phyloP scores from a whole-genome alignment of 306 rosid species.

The Macrotyloma uniflorum region DNA sequence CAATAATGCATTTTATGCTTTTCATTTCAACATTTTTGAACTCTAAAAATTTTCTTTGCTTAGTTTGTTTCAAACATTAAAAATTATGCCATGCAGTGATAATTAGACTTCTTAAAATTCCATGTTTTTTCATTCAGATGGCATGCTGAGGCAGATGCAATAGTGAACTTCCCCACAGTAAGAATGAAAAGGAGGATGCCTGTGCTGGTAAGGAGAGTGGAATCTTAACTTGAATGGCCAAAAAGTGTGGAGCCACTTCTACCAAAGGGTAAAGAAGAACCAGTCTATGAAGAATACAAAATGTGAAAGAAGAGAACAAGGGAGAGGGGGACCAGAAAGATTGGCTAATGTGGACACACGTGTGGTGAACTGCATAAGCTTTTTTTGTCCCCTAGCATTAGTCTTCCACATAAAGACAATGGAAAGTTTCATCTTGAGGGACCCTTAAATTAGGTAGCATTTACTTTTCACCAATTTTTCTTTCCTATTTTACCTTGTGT shows the following conservation, averaged over 20 bases:
- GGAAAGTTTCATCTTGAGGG: conserved; percentile 39
- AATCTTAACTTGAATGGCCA: conserved; percentile 34
- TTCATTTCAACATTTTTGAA: background rate
- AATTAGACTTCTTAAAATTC: background rate
- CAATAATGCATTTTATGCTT: background rate
- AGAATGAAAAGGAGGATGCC: conserved; percentile 62
- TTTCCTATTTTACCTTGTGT: conserved; percentile 39
- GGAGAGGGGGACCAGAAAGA: background rate
- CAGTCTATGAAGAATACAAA: conserved; percentile 16
- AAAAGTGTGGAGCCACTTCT: conserved; percentile 30
- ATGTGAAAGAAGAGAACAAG: conserved; percentile 18
- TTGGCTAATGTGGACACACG: conserved; percentile 47
- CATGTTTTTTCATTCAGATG: conserved; percentile 51
- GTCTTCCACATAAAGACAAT: conserved; percentile 35
- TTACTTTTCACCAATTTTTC: conserved; percentile 42
- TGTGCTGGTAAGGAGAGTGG: conserved; percentile 41
- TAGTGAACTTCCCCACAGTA: conserved; percentile 59
- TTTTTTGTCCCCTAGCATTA: conserved; percentile 35
- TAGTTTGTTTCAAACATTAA: background rate
- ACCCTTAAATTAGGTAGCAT: conserved; percentile 33
- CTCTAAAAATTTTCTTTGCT: background rate
- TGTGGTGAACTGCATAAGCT: conserved; percentile 40
- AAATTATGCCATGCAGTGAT: background rate
- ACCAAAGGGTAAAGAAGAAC: conserved; percentile 13
- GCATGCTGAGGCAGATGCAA: conserved; percentile 52